phyloP scores from a whole-genome alignment of 2,329 filamentous ascomycete genomes.

The Aspergillus transmontanensis region DNA sequence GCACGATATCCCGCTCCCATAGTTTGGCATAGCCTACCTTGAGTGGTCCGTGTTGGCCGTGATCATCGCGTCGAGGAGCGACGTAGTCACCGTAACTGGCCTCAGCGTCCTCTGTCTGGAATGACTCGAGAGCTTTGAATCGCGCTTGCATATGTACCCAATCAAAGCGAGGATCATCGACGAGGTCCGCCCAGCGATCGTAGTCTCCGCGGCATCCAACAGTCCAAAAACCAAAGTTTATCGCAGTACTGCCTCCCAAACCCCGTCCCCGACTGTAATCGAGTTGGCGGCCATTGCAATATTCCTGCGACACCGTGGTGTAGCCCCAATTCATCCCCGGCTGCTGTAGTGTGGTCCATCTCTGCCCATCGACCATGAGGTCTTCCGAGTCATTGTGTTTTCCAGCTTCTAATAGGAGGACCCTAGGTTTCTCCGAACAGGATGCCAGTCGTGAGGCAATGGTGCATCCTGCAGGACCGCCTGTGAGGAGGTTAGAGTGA shows the following conservation, averaged over 20 bases:
- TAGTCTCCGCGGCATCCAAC: constrained; percentile 63
- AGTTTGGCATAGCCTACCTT: constrained; percentile 52
- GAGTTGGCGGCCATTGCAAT: constrained; percentile 48
- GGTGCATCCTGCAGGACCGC: constrained; percentile 62
- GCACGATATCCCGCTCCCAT: constrained; percentile 53
- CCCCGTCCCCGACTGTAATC: constrained; percentile 55
- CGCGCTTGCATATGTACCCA: constrained; percentile 58
- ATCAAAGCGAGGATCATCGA: constrained; percentile 57
- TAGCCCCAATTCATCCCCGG: constrained; percentile 57
- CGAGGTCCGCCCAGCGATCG: constrained; percentile 60
- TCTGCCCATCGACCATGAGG: constrained; percentile 55
- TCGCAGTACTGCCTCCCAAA: constrained; percentile 55
- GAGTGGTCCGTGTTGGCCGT: constrained; percentile 54
- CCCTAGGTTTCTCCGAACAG: constrained; percentile 49
- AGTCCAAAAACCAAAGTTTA: constrained; percentile 59
- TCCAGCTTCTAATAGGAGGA: constrained; percentile 66
- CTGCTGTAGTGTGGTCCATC: constrained; percentile 56
- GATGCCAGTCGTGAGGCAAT: constrained; percentile 57
- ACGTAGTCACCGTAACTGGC: constrained; percentile 51
- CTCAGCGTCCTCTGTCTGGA: constrained; percentile 46
- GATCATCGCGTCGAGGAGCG: constrained; percentile 45
- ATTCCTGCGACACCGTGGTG: constrained; percentile 51
- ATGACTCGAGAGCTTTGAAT: constrained; percentile 58
- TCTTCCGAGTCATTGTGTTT: constrained; percentile 50
- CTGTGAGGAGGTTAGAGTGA: constrained; percentile 35